phyloP scores from a whole-genome alignment of 495 filamentous ascomycete species.

The Podospora australis region DNA sequence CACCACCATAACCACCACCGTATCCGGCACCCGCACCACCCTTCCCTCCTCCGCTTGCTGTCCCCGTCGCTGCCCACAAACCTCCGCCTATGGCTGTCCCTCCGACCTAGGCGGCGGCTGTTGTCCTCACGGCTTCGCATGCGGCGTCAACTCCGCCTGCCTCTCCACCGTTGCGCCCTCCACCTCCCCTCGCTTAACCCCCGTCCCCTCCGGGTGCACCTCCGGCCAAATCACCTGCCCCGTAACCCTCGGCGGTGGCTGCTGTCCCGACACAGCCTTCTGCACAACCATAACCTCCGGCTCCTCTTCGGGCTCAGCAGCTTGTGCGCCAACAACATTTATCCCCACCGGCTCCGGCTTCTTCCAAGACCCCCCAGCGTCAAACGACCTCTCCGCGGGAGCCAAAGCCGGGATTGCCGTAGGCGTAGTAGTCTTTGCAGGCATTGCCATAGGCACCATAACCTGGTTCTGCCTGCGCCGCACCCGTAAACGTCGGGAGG shows the following conservation, averaged over 20 bases:
- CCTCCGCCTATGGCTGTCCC: constrained; percentile 38
- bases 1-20: constrained; percentile 16
- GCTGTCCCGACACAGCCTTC: constrained; percentile 62
- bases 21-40: constrained; percentile 10
- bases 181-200: constrained; percentile 10
- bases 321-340: constrained; percentile 42
- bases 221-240: constrained; percentile 66
- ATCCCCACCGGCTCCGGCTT: constrained; percentile 26
- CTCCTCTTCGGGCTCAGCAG: constrained; percentile 49
- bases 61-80: constrained; percentile 25
- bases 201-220: constrained; percentile 51
- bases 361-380: not conserved
- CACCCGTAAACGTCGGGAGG: constrained; percentile 17
- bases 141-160: constrained; percentile 22
- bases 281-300: too few relatives aligned
- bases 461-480: constrained; percentile 33
- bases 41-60: constrained; percentile 31
- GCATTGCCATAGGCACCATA: constrained; percentile 29
- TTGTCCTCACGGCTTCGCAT: constrained; percentile 34
- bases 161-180: constrained; percentile 17
- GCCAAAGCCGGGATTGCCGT: constrained; percentile 43
- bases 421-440: constrained; percentile 33
- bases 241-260: constrained; percentile 61
- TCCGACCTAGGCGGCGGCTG: constrained; percentile 35
- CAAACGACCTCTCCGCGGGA: constrained; percentile 24